Evolutionary conservation across 2,329 filamentous ascomycete species (phyloP).

Genomic region (Gnomoniopsis sp.): DNA sequence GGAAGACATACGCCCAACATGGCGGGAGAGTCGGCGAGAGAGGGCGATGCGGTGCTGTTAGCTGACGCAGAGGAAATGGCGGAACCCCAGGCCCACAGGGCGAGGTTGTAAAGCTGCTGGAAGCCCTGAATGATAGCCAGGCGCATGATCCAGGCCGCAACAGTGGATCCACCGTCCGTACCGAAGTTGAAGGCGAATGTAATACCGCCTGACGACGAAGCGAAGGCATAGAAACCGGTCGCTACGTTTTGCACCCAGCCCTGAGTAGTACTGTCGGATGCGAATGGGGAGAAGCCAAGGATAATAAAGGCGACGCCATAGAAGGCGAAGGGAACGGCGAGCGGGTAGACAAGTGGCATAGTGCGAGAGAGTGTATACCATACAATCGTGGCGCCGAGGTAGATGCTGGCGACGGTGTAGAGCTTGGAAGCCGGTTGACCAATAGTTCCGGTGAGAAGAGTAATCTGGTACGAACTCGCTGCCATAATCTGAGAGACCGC

Average conservation of each 20-base stretch:
- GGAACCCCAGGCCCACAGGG: slow-evolving; percentile 63
- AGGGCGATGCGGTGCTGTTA: slow-evolving; percentile 27
- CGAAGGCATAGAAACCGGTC: slow-evolving; percentile 57
- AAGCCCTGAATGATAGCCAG: slow-evolving; percentile 63
- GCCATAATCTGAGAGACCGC: slow-evolving; percentile 59
- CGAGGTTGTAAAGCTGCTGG: slow-evolving; percentile 60
- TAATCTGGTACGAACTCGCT: slow-evolving; percentile 63
- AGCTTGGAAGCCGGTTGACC: slow-evolving; percentile 55
- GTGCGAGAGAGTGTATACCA: slow-evolving; percentile 61
- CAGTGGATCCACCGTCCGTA: slow-evolving; percentile 57
- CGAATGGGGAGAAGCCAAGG: slow-evolving; percentile 54
- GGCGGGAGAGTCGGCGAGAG: slow-evolving; percentile 24
- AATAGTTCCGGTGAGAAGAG: slow-evolving; percentile 57
- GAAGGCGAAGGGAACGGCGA: slow-evolving; percentile 56
- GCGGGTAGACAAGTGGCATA: slow-evolving; percentile 48
- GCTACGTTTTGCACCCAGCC: slow-evolving; percentile 56
- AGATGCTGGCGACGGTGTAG: slow-evolving; percentile 56
- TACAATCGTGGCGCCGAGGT: slow-evolving; percentile 50
- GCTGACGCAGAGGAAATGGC: slow-evolving; percentile 40
- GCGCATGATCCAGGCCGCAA: slow-evolving; percentile 64
- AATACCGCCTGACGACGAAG: slow-evolving; percentile 58
- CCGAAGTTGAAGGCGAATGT: slow-evolving; percentile 67
- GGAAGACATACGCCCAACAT: slow-evolving; percentile 50
- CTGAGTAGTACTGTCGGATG: slow-evolving; percentile 33
- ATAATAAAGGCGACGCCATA: slow-evolving; percentile 59